These are phyloP conservation scores for Urtica urens DNA, from an alignment of 306 rosid species.

Conservation along the genomic window DNA sequence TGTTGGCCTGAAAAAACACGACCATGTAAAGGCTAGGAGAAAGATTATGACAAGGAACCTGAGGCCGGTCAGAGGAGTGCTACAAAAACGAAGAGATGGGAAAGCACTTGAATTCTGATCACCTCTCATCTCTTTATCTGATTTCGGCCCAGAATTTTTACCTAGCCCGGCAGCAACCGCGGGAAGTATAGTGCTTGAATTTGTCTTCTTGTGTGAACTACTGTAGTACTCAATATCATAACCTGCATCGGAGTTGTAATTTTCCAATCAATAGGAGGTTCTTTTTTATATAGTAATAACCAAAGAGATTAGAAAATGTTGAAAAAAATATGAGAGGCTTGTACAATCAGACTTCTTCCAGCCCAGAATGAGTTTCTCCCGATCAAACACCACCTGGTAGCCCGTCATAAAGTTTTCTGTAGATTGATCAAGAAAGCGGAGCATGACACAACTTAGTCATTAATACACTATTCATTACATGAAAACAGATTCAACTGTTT, in stretches of 20 bases:
- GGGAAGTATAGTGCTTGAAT: conserved; percentile 48
- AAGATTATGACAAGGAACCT: conserved; percentile 23
- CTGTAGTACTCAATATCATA: conserved; percentile 48
- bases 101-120: conserved; percentile 34
- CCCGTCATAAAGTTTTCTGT: conserved; percentile 96
- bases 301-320: conserved; percentile 6
- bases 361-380: conserved; percentile 69
- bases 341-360: conserved; percentile 82
- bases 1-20: conserved; percentile 19
- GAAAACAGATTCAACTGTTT: no score
- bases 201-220: conserved; percentile 23
- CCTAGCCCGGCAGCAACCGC: conserved; percentile 59
- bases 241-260: conserved; percentile 36
- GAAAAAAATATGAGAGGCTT: conserved; percentile 24
- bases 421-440: conserved; percentile 20
- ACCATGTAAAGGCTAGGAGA: conserved; percentile 12
- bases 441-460: neutral
- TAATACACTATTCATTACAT: no score
- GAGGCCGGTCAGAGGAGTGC: conserved; percentile 27
- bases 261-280: conserved; percentile 2
- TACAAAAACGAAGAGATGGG: conserved; percentile 17
- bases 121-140: conserved; percentile 23
- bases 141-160: conserved; percentile 34
- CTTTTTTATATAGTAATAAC: conserved; percentile 4
- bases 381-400: conserved; percentile 71